Evolutionary conservation across 345 rosid species (phyloP).

Genomic region (Citrus sinensis): DVS_A1.0 CM039169.1:19320501-19321000

Average conservation of each 20-base stretch:
- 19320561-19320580: no score
- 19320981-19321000: constrained; percentile 3
- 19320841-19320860: constrained; percentile 21
- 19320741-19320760: constrained; percentile 25
- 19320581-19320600: no score
- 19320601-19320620: no score
- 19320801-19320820: constrained; percentile 21
- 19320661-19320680: no score
- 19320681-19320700: no score
- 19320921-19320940: constrained; percentile 3
- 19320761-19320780: constrained; percentile 17
- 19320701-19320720: constrained; percentile 17
- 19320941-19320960: constrained; percentile 13
- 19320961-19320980: constrained; percentile 44
- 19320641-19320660: no score
- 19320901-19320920: constrained; percentile 15
- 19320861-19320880: constrained; percentile 31
- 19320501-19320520: no score
- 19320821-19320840: constrained; percentile 22
- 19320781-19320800: constrained; percentile 7
- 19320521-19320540: no score
- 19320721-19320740: constrained; percentile 24
- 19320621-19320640: no score
- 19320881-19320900: constrained; percentile 8
- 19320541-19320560: no score